Evolutionary conservation across 345 rosid species (phyloP), one percentile per base, ranked within the genome.

Genomic region (Isatis tinctoria): DNA sequence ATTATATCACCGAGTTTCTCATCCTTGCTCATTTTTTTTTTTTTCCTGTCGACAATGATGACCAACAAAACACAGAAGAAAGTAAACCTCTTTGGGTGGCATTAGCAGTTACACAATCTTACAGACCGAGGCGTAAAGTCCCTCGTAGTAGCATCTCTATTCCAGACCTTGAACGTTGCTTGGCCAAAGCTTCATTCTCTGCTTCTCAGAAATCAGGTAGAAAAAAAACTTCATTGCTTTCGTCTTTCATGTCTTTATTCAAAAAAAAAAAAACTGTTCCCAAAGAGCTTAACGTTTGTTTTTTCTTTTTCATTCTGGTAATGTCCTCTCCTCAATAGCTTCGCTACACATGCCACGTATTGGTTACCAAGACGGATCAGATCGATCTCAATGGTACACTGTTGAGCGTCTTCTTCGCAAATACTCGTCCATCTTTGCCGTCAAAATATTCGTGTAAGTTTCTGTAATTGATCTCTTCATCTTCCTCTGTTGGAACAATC

Each of bases 271-370:
- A 6, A 35, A 26, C 11, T 58, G 37, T 28, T 39, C 52, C 7
- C 28, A 43, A 69, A 13, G 64, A 68, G 17, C 57, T 63, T 62
- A 47, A 57, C 30, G 2, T 45, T 27, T 69, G 37, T 2, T 33
- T 17, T 32, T 27, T 67, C 5, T 39, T 14, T 22, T 14, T 22
- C 47, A 9, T 67, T 2, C 5, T 65, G 65, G 6, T 27, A 37
- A 13, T 47, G 68, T 18, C 69, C 59, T 26, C 14, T 33, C 64
- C 27, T 14, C 3, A 30, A 39, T 63, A 93, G 97, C 90, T 70
- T 90, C 97, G 4, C 82, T 93, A 17, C 93, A 93, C 86, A 87
- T 93, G 97, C 97, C 98, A 4, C 90, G 93, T 10, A 87, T 93
- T 36, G 91, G 96, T 27, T 89, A 89, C 72, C 86, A 69, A 78